These are phyloP conservation scores for Sclerotiophoma versabilis DNA, from an alignment of 2,329 filamentous ascomycete species.

Conservation along the genomic window DNA sequence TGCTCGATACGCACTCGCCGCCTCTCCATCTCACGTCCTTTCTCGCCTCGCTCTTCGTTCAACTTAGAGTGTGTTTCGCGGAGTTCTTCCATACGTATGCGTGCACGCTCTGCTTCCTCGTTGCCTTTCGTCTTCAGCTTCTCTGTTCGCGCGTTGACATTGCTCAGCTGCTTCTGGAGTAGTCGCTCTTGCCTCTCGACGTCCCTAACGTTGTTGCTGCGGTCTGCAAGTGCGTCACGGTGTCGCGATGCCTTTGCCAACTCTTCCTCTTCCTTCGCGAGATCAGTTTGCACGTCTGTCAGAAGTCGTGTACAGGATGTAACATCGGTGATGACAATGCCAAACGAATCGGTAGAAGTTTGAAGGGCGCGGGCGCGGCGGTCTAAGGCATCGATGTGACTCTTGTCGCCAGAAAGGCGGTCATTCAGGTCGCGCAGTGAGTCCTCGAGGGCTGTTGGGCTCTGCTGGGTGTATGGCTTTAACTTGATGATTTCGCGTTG, in stretches of 20 bases:
- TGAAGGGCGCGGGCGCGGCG: conserved; percentile 87
- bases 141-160: conserved; percentile 87
- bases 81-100: conserved; percentile 89
- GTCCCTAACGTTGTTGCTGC: conserved; percentile 87
- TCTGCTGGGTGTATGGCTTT: conserved; percentile 89
- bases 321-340: conserved; percentile 83
- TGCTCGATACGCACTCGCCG: conserved; percentile 94
- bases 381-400: conserved; percentile 86
- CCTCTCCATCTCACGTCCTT: conserved; percentile 90
- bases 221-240: conserved; percentile 84
- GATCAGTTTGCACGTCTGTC: conserved; percentile 83
- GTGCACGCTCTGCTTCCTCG: conserved; percentile 80
- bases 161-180: conserved; percentile 81
- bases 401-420: conserved; percentile 77
- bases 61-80: conserved; percentile 79
- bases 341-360: conserved; percentile 89
- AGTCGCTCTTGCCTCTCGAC: conserved; percentile 88
- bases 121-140: conserved; percentile 81
- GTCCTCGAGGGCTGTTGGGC: conserved; percentile 81
- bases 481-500: conserved; percentile 89
- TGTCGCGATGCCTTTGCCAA: conserved; percentile 80
- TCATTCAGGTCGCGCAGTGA: conserved; percentile 82
- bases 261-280: conserved; percentile 92
- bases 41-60: conserved; percentile 83
- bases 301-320: conserved; percentile 87